Conservation (phyloP, 345 rosid genomes). For the Gossypium thurberi region DNA sequence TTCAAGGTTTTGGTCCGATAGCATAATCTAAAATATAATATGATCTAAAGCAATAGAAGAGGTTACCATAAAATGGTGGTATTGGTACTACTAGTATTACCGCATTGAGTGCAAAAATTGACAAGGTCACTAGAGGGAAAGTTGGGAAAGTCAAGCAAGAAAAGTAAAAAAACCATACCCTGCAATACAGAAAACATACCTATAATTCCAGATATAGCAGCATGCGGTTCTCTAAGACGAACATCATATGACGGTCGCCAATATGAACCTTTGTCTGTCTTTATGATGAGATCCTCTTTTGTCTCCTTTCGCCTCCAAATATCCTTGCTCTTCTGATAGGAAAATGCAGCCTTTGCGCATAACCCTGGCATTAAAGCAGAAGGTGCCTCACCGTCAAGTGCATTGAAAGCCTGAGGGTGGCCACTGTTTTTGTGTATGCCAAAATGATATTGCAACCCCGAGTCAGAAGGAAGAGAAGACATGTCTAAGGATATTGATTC, state of each 20-base stretch:
- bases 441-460: conserved; percentile 64
- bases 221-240: conserved; percentile 66
- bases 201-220: conserved; percentile 62
- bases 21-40: not conserved
- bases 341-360: conserved; percentile 77
- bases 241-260: conserved; percentile 46
- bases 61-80: not conserved
- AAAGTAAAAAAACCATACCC: not conserved
- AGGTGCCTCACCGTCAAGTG: conserved; percentile 42
- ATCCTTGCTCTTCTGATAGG: conserved; percentile 60
- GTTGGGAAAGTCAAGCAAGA: not conserved
- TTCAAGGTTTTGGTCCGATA: not conserved
- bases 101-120: not conserved
- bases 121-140: not conserved
- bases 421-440: conserved; percentile 66
- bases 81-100: not conserved
- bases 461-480: conserved; percentile 45
- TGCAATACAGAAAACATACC: conserved; percentile 32
- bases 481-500: conserved; percentile 66
- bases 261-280: conserved; percentile 40
- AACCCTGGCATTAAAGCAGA: conserved; percentile 65
- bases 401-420: conserved; percentile 39
- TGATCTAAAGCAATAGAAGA: not conserved
- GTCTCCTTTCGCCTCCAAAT: conserved; percentile 60
- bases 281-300: conserved; percentile 25